Evolutionary conservation across 1,139 yeast genomes (phyloP).

Genomic region (Debaryomyces robertsiae): DNA sequence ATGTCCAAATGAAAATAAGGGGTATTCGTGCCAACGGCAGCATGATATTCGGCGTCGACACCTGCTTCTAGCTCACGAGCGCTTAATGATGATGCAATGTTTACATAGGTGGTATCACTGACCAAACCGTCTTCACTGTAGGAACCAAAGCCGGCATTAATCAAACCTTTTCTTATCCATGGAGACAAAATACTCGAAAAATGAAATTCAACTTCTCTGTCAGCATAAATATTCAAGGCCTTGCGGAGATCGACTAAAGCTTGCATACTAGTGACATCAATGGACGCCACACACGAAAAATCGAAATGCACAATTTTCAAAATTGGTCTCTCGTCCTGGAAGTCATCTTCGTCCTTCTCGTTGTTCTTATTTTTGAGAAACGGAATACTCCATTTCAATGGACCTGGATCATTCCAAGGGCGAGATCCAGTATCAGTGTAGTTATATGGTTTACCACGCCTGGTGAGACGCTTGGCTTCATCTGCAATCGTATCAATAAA

Average conservation of each 20-base stretch:
- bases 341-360: constrained; percentile 14
- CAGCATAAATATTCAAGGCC: constrained; percentile 73
- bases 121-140: constrained; percentile 46
- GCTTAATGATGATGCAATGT: constrained; percentile 36
- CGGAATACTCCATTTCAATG: constrained; percentile 45
- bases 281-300: constrained; percentile 71
- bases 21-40: constrained; percentile 71
- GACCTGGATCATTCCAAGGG: constrained; percentile 94
- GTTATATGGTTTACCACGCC: constrained; percentile 56
- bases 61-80: constrained; percentile 36
- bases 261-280: constrained; percentile 82
- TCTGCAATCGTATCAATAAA: constrained; percentile 73
- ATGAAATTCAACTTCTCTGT: constrained; percentile 85
- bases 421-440: constrained; percentile 61
- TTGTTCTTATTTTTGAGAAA: constrained; percentile 23
- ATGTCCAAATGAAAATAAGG: constrained; percentile 89
- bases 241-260: constrained; percentile 74
- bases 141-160: constrained; percentile 80
- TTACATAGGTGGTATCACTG: constrained; percentile 44
- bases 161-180: constrained; percentile 80
- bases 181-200: constrained; percentile 83
- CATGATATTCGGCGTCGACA: constrained; percentile 40
- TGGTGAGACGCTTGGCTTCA: constrained; percentile 62
- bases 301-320: constrained; percentile 77
- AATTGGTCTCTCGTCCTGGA: constrained; percentile 60